These are phyloP conservation scores for Trichosanthes cucumerina DNA, from an alignment of 306 rosid genomes.

Conservation along the genomic window DNA sequence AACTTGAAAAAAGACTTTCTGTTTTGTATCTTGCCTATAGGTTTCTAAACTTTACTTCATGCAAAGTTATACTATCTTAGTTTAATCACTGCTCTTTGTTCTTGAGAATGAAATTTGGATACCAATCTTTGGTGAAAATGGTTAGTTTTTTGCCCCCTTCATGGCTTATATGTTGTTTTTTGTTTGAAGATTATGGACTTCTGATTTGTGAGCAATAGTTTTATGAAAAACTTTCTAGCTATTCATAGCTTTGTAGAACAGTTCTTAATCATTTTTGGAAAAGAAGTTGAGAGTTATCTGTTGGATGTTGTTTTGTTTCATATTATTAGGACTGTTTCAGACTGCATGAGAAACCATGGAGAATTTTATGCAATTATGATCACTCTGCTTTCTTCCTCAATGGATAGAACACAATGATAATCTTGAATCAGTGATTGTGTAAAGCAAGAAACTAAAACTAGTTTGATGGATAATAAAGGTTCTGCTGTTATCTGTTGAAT, in stretches of 20 bases:
- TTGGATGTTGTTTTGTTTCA: not conserved
- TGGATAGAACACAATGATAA: not conserved
- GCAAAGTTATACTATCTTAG: not conserved
- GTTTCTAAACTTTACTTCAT: not conserved
- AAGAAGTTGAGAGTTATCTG: not conserved
- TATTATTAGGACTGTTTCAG: not conserved
- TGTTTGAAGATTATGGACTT: not conserved
- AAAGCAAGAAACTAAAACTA: not conserved
- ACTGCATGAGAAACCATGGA: not conserved
- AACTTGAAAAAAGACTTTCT: not conserved
- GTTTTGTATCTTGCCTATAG: not conserved
- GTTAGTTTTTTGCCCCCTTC: not conserved
- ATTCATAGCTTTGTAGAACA: not conserved
- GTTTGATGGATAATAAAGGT: not conserved
- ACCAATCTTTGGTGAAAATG: not conserved
- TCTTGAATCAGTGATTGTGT: not conserved
- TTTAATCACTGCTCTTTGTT: not conserved
- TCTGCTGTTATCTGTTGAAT: not conserved
- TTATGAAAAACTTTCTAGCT: not conserved
- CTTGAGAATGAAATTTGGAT: not conserved
- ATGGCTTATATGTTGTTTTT: not conserved
- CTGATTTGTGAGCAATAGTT: not conserved
- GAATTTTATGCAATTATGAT: not conserved
- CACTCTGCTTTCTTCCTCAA: not conserved
- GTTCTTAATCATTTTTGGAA: not conserved